Evolutionary conservation across 2,329 filamentous ascomycete species (phyloP), one percentile per base, ranked within the genome.

Genomic region (Mycosphaerella sp.): DNA sequence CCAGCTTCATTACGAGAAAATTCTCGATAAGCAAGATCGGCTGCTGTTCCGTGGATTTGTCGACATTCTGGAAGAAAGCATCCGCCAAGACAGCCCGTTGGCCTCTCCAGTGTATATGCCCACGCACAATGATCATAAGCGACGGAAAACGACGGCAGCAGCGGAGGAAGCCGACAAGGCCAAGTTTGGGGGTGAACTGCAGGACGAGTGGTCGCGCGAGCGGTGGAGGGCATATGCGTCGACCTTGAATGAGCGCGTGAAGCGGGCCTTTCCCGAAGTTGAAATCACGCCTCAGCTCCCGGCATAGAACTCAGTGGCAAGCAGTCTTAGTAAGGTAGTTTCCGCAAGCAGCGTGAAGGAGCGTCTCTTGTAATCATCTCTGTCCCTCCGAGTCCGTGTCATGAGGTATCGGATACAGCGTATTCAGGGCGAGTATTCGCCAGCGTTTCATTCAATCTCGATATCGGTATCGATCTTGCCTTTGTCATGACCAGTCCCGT

Each of bases 241-340:
- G 12, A 35, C 42, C 1, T 41, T 51, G 41, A 21, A n/a, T 21
- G 40, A 44, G 9, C 40, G 48, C n/a, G 48, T 50, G 6, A 32
- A 27, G 40, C 30, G 3, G 7, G 48, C 48, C 2, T 50, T 50
- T 40, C 48, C 48, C 3, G 28, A 57, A 66, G 44, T 59, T 13
- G 17, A 21, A 7, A 5, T 41, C 6, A 18, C 8, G 13, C 39
- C 39, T 41, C 16, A 16, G 5, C 39, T 41, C 17, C 39, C 39
- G 25, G 17, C 17, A 18, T 41, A 17, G 21, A n/a, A n/a, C n/a
- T n/a, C n/a, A n/a, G n/a, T n/a, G n/a, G n/a, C n/a, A n/a, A n/a
- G n/a, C n/a, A n/a, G n/a, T n/a, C n/a, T n/a, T n/a, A n/a, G n/a
- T n/a, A n/a, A n/a, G n/a, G n/a, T n/a, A n/a, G n/a, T n/a, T n/a